A percentile compares a stretch with the other conserved stretches of the same genome.
These are phyloP conservation scores for Microcyclospora pomicola DNA, from an alignment of 2,329 filamentous ascomycete species.

Conservation along the genomic window DNA sequence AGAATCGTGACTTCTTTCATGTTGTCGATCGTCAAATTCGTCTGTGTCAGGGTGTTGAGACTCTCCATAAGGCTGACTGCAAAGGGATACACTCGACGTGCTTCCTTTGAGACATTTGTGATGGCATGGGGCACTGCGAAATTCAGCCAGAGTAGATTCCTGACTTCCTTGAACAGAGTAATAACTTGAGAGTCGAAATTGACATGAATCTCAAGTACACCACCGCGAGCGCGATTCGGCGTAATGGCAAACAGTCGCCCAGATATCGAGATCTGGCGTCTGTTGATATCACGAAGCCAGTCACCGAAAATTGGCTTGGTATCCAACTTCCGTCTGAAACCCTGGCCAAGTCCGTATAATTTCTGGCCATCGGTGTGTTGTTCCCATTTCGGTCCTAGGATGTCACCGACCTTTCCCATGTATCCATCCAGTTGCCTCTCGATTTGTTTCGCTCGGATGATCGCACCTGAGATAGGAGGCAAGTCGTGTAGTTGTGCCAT, in stretches of 20 bases:
- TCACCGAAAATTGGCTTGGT: slow-evolving; percentile 88
- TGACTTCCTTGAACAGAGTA: slow-evolving; percentile 94
- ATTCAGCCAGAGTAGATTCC: slow-evolving; percentile 88
- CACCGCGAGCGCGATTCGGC: slow-evolving; percentile 79
- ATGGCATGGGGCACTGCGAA: slow-evolving; percentile 90
- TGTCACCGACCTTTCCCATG: slow-evolving; percentile 98
- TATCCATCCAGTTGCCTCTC: slow-evolving; percentile 90
- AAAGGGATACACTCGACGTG: slow-evolving; percentile 96
- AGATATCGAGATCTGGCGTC: slow-evolving; percentile 79
- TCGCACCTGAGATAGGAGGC: slow-evolving; percentile 88
- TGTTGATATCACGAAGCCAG: slow-evolving; percentile 82
- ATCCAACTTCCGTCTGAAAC: slow-evolving; percentile 93
- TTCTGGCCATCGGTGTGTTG: slow-evolving; percentile 92
- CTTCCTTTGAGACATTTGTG: slow-evolving; percentile 92
- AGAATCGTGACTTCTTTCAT: slow-evolving; percentile 83
- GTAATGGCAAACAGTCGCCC: slow-evolving; percentile 83
- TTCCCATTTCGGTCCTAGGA: slow-evolving; percentile 87
- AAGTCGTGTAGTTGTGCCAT: slow-evolving; percentile 97
- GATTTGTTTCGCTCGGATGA: slow-evolving; percentile 96
- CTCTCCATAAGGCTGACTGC: slow-evolving; percentile 98
- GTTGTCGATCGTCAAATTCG: slow-evolving; percentile 64
- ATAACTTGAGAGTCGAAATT: slow-evolving; percentile 98
- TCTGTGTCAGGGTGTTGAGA: slow-evolving; percentile 85
- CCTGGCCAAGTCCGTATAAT: slow-evolving; percentile 74
- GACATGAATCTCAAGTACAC: slow-evolving; percentile 73